Evolutionary conservation across 2,329 filamentous ascomycete species (phyloP), one percentile per base, ranked within the genome.

Genomic region (Talaromyces pinophilus): DNA sequence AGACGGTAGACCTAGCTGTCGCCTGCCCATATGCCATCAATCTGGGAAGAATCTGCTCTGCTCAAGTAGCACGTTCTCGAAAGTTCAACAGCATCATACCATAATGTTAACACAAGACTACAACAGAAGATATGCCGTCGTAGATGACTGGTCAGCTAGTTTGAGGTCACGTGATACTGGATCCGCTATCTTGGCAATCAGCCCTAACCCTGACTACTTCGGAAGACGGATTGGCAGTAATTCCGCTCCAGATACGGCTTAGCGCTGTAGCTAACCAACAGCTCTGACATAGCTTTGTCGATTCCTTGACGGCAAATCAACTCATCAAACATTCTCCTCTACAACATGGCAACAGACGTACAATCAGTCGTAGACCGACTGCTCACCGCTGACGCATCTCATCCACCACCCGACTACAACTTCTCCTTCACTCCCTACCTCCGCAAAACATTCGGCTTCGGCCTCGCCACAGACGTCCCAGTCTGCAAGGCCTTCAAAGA

Each of bases 381-480:
- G 30, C 66, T 81, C 15, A 76, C 77, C 17, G 73, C 76, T 35
- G 76, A 77, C 62, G 71, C 71, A 52, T 73, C 72, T 10, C 78
- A 77, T 69, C 71, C 78, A 63, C 62, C 62, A 25, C 79, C 75
- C 19, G 72, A 72, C 66, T 80, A 77, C 68, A 90, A 92, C 81
- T 97, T 97, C 83, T 87, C 87, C 78, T 97, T 97, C 84, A 89
- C 88, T 38, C 90, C 92, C 57, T 97, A 96, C 81, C 87, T 97
- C 44, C 90, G 90, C 70, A 84, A 88, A 68, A 93, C 91, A 71
- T 93, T 95, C 79, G 89, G 92, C 69, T 93, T 96, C 80, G 91
- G 91, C 70, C 88, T 97, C 62, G 87, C 92, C 25, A 86, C 90
- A 44, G 88, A 91, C 77, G 87, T 91, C 0, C 92, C 93, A 52